Conservation (phyloP, 2,329 filamentous ascomycete species). For the Sporothrix pallida region DNA sequence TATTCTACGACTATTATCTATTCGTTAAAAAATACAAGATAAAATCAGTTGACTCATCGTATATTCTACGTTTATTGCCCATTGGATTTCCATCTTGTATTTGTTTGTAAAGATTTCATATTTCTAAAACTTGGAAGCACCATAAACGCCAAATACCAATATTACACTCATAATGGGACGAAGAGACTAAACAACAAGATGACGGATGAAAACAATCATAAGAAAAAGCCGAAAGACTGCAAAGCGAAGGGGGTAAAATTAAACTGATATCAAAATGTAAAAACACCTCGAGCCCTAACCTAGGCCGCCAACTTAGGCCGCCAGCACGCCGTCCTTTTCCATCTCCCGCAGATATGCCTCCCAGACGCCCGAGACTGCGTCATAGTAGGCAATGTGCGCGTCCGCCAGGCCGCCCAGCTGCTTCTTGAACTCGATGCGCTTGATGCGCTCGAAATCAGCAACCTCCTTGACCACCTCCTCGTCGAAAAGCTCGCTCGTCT, state of each 20-base stretch:
- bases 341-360: slow-evolving; percentile 88
- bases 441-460: slow-evolving; percentile 93
- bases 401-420: slow-evolving; percentile 84
- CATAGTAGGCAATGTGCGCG: slow-evolving; percentile 86
- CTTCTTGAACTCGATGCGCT: slow-evolving; percentile 87
- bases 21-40: neutral
- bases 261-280: neutral
- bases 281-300: neutral
- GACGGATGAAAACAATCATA: neutral
- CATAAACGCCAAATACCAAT: slow-evolving; percentile 16
- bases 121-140: neutral
- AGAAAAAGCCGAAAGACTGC: neutral
- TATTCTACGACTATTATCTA: neutral
- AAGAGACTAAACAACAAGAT: neutral
- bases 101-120: neutral
- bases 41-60: too few relatives aligned
- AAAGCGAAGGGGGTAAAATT: neutral
- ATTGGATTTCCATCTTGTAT: neutral
- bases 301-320: slow-evolving; percentile 33
- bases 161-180: neutral
- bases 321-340: slow-evolving; percentile 66
- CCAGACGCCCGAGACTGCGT: slow-evolving; percentile 80
- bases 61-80: neutral
- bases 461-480: slow-evolving; percentile 95
- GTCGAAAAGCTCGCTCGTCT: slow-evolving; percentile 89